phyloP scores from a whole-genome alignment of 2,329 filamentous ascomycete genomes.

The Gliomastix tumulicola region DNA sequence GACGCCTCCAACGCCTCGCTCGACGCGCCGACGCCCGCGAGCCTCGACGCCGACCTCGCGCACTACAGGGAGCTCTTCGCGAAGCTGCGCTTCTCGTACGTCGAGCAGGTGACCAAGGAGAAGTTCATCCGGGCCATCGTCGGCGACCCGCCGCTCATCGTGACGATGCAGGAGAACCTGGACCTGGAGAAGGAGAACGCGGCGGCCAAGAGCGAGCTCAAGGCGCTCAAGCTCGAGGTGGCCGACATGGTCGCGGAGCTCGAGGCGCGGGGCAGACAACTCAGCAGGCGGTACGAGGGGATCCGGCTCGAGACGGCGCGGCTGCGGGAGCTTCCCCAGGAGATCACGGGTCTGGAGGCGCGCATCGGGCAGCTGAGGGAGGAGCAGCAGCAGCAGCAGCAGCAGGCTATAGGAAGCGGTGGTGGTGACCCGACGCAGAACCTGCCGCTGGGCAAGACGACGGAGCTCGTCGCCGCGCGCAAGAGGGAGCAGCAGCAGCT shows the following conservation, averaged over 20 bases:
- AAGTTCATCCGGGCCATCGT: constrained; percentile 93
- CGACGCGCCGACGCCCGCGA: constrained; percentile 64
- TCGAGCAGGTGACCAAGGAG: constrained; percentile 98
- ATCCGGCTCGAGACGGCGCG: constrained; percentile 39
- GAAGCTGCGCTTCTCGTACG: constrained; percentile 93
- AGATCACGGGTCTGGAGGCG: constrained; percentile 39
- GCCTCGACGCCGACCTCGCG: constrained; percentile 72
- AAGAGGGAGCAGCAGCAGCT: constrained; percentile 47
- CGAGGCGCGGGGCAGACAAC: constrained; percentile 54
- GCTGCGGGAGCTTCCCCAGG: constrained; percentile 43
- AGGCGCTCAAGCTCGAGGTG: constrained; percentile 74
- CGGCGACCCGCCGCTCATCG: constrained; percentile 80
- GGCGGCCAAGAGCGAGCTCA: constrained; percentile 66
- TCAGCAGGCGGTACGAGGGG: constrained; percentile 47
- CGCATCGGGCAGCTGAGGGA: constrained; percentile 37
- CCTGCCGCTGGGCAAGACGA: constrained; percentile 51
- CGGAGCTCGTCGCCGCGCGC: constrained; percentile 41
- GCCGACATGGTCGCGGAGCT: constrained; percentile 65
- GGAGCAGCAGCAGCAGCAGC: constrained; percentile 24
- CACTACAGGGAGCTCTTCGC: constrained; percentile 96
- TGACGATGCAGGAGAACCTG: constrained; percentile 74
- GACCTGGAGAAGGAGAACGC: constrained; percentile 65
- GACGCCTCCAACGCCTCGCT: constrained; percentile 62
- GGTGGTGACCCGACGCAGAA: constrained; percentile 32
- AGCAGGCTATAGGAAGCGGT: no score